A percentile compares a stretch with the other conserved stretches of the same genome.
These are phyloP conservation scores for Ammopiptanthus mongolicus DNA, from an alignment of 306 rosid genomes.

Conservation along the genomic window DNA sequence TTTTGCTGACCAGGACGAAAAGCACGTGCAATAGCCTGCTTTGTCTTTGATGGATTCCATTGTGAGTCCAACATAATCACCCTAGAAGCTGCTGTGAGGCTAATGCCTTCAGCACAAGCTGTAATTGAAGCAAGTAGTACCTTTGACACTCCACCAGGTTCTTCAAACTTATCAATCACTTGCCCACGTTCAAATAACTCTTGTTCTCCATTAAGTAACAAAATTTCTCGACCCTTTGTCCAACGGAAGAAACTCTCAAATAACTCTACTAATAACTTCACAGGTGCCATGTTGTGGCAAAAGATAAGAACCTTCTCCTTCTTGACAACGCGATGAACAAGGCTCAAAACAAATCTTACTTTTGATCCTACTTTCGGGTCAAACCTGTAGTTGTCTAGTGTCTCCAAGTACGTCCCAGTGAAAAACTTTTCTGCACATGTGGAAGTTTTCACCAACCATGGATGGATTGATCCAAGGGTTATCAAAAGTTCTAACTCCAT, in stretches of 20 bases:
- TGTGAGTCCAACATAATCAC: conserved; percentile 86
- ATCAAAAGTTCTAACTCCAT: conserved; percentile 85
- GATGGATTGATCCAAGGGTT: conserved; percentile 94
- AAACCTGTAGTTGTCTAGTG: conserved; percentile 60
- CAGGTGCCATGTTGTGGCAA: conserved; percentile 95
- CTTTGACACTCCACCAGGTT: conserved; percentile 60
- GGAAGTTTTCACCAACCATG: conserved; percentile 77
- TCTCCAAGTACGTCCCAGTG: conserved; percentile 27
- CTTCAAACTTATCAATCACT: conserved; percentile 84
- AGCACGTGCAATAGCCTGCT: conserved; percentile 92
- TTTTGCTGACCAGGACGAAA: conserved; percentile 90
- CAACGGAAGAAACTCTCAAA: conserved; percentile 73
- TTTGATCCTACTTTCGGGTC: conserved; percentile 72
- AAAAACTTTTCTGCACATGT: conserved; percentile 67
- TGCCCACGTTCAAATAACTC: conserved; percentile 87
- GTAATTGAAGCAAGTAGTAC: conserved; percentile 88
- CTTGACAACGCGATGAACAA: conserved; percentile 61
- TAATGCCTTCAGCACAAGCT: conserved; percentile 94
- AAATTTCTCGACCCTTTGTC: conserved; percentile 65
- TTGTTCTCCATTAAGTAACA: conserved; percentile 77
- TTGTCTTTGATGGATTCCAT: conserved; percentile 96
- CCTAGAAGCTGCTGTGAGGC: conserved; percentile 92
- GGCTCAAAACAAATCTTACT: conserved; percentile 78
- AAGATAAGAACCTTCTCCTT: conserved; percentile 82
- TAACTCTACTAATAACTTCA: conserved; percentile 56